Conservation (phyloP, 345 rosid genomes). For the Brassica cretica region DNA sequence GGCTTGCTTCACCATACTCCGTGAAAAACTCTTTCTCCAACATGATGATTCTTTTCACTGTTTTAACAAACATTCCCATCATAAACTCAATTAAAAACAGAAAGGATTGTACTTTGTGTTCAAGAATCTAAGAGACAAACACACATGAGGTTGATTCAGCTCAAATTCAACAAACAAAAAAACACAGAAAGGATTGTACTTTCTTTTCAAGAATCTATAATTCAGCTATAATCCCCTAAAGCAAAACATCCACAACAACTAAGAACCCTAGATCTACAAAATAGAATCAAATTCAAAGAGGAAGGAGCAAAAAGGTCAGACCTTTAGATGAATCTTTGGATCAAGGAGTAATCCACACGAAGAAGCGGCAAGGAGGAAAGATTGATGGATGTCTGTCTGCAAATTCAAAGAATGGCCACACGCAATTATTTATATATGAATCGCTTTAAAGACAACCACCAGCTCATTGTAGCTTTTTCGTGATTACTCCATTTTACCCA, state of each 20-base stretch:
- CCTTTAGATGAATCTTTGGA: conserved; percentile 22
- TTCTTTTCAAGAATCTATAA: not conserved
- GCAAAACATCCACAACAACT: too few relatives aligned
- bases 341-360: conserved; percentile 6
- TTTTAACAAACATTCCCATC: conserved; percentile 3
- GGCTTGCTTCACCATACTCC: conserved; percentile 95
- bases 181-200: not conserved
- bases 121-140: not conserved
- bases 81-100: not conserved
- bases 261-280: conserved; percentile 22
- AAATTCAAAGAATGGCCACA: conserved; percentile 15
- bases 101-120: conserved; percentile 6
- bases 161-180: not conserved
- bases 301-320: not conserved
- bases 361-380: conserved; percentile 30
- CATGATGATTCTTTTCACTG: conserved; percentile 41
- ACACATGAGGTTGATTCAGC: not conserved
- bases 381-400: conserved; percentile 29
- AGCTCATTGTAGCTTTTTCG: conserved; percentile 9
- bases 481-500: conserved; percentile 26
- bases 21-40: conserved; percentile 91
- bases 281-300: not conserved
- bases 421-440: conserved; percentile 26
- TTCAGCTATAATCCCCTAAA: not conserved
- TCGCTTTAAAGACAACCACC: conserved; percentile 17